Evolutionary conservation across 306 rosid genomes (phyloP).

Genomic region (Canavalia gladiata): DNA sequence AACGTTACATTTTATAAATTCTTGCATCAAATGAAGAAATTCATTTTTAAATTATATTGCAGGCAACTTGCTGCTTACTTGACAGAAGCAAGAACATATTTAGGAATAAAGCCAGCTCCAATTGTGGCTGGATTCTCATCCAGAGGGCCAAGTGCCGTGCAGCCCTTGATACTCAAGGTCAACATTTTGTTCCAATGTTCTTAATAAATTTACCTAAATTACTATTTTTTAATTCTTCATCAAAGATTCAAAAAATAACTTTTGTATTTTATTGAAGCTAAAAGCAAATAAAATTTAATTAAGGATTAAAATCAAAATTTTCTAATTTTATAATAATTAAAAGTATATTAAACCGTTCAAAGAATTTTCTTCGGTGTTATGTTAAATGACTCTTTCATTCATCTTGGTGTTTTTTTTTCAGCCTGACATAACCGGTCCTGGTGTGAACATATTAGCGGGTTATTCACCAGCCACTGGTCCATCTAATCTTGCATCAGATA

Average conservation of each 20-base stretch:
- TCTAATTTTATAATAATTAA: no score
- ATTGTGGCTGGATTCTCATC: slow-evolving; percentile 75
- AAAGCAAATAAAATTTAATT: no score
- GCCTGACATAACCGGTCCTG: slow-evolving; percentile 83
- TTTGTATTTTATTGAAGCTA: no score
- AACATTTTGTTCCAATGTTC: neutral
- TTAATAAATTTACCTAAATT: no score
- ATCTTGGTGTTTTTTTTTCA: slow-evolving; percentile 43
- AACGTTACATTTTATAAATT: neutral
- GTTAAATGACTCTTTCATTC: neutral
- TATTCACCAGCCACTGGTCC: slow-evolving; percentile 51
- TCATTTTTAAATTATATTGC: neutral
- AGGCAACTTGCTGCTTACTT: slow-evolving; percentile 65
- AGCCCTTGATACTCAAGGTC: slow-evolving; percentile 70
- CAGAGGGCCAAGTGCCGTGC: slow-evolving; percentile 68
- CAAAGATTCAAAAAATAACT: no score
- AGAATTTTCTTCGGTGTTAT: neutral
- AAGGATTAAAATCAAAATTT: no score
- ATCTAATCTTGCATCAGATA: slow-evolving; percentile 38
- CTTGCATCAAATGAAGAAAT: slow-evolving; percentile 1
- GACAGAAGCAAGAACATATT: slow-evolving; percentile 51
- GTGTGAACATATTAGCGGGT: slow-evolving; percentile 67
- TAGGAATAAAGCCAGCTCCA: slow-evolving; percentile 68
- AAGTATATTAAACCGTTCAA: no score
- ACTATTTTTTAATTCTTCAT: no score